phyloP scores from a whole-genome alignment of 768 basidiomycete species.

The Plicaturopsis crispa region DNA sequence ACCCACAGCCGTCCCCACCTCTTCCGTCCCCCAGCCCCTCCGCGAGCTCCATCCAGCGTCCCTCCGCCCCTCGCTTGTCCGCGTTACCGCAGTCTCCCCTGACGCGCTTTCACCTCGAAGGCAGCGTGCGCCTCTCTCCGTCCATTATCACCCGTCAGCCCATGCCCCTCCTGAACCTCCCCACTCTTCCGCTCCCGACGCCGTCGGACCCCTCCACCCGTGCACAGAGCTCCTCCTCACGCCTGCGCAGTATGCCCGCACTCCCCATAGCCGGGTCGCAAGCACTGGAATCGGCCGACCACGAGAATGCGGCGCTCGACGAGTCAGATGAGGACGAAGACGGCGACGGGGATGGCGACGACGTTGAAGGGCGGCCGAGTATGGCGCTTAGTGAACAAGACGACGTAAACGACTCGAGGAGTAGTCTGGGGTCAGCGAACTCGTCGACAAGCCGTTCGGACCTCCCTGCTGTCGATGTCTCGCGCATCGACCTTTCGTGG shows the following conservation, averaged over 20 bases:
- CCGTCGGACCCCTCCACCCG: conserved; percentile 13
- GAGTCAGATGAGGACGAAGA: conserved; percentile 27
- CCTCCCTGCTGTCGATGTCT: conserved; percentile 2
- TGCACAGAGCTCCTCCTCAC: conserved; percentile 15
- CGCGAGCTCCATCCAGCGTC: no score
- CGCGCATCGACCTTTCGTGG: conserved; percentile 4
- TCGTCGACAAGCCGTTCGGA: neutral
- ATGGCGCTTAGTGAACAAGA: conserved; percentile 17
- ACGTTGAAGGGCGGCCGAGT: conserved; percentile 14
- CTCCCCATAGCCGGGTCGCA: conserved; percentile 30
- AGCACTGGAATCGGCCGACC: conserved; percentile 16
- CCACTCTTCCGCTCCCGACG: conserved; percentile 30
- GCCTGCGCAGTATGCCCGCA: conserved; percentile 49
- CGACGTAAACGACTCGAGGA: conserved; percentile 28
- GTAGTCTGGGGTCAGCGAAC: conserved; percentile 16
- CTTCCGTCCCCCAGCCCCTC: no score
- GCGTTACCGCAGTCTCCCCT: no score
- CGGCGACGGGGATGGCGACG: conserved; percentile 17
- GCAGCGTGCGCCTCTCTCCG: conserved; percentile 35
- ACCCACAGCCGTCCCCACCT: no score
- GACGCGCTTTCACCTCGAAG: no score
- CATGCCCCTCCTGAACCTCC: conserved; percentile 43
- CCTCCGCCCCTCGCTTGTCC: no score
- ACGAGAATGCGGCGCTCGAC: conserved; percentile 12
- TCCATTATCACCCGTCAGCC: conserved; percentile 35